Evolutionary conservation across 2,329 filamentous ascomycete genomes (phyloP).

Genomic region (Aspergillus alliaceus): DNA sequence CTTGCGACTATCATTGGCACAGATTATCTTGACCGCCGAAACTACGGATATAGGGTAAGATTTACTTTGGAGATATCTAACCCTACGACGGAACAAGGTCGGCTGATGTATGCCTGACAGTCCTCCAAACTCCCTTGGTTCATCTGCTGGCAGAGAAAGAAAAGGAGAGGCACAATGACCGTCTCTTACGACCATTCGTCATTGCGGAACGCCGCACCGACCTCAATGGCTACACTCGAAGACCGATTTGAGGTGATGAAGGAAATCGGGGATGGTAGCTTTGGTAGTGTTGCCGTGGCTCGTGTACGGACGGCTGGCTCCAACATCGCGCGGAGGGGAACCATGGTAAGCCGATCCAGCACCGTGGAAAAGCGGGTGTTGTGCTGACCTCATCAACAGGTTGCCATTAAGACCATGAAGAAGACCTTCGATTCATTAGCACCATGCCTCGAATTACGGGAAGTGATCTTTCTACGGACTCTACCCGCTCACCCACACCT

Average conservation of each 20-base stretch:
- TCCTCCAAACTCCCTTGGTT: constrained; percentile 26
- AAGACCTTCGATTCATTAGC: constrained; percentile 94
- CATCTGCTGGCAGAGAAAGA: constrained; percentile 43
- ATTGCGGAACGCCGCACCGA: constrained; percentile 58
- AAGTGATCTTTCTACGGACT: constrained; percentile 93
- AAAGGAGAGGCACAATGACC: constrained; percentile 62
- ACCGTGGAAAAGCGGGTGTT: neutral
- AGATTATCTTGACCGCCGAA: constrained; percentile 9
- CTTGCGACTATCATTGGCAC: constrained; percentile 13
- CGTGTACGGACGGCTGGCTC: constrained; percentile 88
- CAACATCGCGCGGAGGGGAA: constrained; percentile 83
- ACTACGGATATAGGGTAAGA: constrained; percentile 8
- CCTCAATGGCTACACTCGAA: constrained; percentile 64
- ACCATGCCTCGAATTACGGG: constrained; percentile 87
- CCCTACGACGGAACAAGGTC: neutral
- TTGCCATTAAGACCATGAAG: constrained; percentile 99
- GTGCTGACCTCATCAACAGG: constrained; percentile 53
- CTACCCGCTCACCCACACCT: constrained; percentile 85
- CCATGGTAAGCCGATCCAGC: constrained; percentile 66
- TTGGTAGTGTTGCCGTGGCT: constrained; percentile 90
- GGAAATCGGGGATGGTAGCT: constrained; percentile 98
- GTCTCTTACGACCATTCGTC: constrained; percentile 70
- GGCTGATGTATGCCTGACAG: constrained; percentile 10
- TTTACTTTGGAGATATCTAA: neutral
- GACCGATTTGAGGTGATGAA: constrained; percentile 97